Conservation (phyloP, 495 filamentous ascomycete genomes). For the Penicillium herquei region DNA sequence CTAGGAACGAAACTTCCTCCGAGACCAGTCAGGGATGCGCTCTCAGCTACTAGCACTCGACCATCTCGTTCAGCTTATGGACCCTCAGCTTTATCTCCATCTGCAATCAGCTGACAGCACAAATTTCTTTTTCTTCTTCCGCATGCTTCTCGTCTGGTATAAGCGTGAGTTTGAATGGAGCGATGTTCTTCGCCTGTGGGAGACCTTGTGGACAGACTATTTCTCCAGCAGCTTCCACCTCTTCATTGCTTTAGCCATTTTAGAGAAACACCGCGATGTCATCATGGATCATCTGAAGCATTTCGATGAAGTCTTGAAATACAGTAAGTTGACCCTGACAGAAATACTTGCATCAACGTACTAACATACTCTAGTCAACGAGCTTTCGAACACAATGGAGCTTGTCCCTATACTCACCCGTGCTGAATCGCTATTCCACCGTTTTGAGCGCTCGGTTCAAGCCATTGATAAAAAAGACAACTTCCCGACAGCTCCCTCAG, state of each 20-base stretch:
- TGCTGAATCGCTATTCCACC: conserved; percentile 82
- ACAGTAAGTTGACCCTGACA: conserved; percentile 57
- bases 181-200: conserved; percentile 87
- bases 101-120: conserved; percentile 87
- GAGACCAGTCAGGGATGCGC: conserved; percentile 95
- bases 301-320: conserved; percentile 97
- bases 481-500: conserved; percentile 65
- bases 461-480: conserved; percentile 82
- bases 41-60: conserved; percentile 86
- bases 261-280: conserved; percentile 92
- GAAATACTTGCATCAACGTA: neutral
- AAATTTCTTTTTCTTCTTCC: conserved; percentile 99
- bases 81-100: conserved; percentile 89
- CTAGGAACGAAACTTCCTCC: conserved; percentile 89
- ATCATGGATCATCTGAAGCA: conserved; percentile 93
- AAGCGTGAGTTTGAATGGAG: conserved; percentile 93
- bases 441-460: conserved; percentile 84
- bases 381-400: conserved; percentile 90
- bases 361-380: conserved; percentile 62
- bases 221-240: conserved; percentile 85
- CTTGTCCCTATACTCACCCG: conserved; percentile 77
- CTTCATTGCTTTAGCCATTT: conserved; percentile 87
- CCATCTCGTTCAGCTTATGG: conserved; percentile 93
- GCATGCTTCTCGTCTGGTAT: conserved; percentile 97
- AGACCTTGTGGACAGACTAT: conserved; percentile 92